A percentile compares a stretch with the other conserved stretches of the same genome.
Conservation (phyloP, 2,329 filamentous ascomycete species). For the Corniculantispora saksenae region DNA sequence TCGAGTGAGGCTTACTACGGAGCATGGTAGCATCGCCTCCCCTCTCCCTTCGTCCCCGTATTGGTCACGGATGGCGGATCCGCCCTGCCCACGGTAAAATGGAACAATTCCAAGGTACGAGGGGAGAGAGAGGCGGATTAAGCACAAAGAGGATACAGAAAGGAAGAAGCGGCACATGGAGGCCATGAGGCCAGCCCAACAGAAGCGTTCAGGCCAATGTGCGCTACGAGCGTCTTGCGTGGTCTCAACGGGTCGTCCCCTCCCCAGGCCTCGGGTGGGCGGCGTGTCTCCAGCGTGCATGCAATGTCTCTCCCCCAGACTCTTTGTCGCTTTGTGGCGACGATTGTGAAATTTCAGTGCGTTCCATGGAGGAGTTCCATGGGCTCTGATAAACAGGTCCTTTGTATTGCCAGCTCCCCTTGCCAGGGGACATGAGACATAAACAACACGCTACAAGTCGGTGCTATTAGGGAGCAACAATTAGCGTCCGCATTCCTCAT, state of each 20-base stretch:
- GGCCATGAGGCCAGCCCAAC: constrained; percentile 13
- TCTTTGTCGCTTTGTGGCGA: too few relatives aligned
- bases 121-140: not conserved
- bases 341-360: too few relatives aligned
- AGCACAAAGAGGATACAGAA: not conserved
- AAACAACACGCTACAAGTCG: not conserved
- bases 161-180: constrained; percentile 3
- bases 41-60: too few relatives aligned
- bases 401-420: too few relatives aligned
- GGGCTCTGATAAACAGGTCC: too few relatives aligned
- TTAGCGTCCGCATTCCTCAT: not conserved
- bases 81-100: not conserved
- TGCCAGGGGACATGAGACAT: not conserved
- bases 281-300: too few relatives aligned
- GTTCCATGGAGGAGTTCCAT: too few relatives aligned
- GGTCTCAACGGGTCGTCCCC: not conserved
- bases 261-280: too few relatives aligned
- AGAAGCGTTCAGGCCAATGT: not conserved
- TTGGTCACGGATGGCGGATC: not conserved
- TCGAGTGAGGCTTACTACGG: constrained; percentile 6
- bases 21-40: constrained; percentile 1
- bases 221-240: not conserved
- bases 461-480: not conserved
- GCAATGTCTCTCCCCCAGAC: not conserved
- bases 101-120: not conserved